Evolutionary conservation across 2,329 filamentous ascomycete genomes (phyloP), one percentile per base, ranked within the genome.

Genomic region (Blastomyces parvus): DNA sequence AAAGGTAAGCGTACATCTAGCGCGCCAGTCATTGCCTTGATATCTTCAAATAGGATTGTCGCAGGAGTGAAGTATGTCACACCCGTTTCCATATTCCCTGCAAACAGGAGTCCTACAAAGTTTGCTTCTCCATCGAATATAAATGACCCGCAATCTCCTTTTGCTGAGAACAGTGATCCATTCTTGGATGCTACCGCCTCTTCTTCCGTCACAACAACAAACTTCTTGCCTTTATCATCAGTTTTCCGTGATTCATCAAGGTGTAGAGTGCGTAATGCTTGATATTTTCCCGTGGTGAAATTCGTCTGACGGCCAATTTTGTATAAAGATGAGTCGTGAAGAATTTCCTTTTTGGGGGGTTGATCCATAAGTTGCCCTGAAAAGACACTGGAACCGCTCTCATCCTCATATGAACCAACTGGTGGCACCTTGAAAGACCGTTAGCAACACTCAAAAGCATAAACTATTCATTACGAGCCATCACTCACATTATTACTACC

Each of bases 91-190:
- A 27, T 25, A 25, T 36, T 40, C 11, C 62, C 62, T 2, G 59
- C 62, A 46, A 64, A 64, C 30, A 64, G 22, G 17, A 64, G 38
- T 2, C 62, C 62, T 14, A 64, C 25, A 19, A 60, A 64, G n/a
- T 61, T 56, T 3, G 11, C 25, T 3, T 11, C 13, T 2, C 25
- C 11, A 11, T 63, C 62, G 19, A 63, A 63, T 36, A 63, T 44
- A 27, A 60, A 30, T 2, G 62, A 57, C 17, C 62, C 62, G 9
- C 46, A 61, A n/a, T 64, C 62, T 22, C 58, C 59, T 6, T 38
- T 14, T n/a, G 52, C 27, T 1, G 59, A 64, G 19, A 60, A 57
- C 14, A 13, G 14, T 9, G 33, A 53, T 33, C 50, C 27, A 14
- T 17, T 17, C 25, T 53, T n/a, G 27, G 3, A 0, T 33, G 27